Evolutionary conservation across 2,329 filamentous ascomycete genomes (phyloP), one percentile per base, ranked within the genome.

Genomic region (Botrytis deweyae): DNA sequence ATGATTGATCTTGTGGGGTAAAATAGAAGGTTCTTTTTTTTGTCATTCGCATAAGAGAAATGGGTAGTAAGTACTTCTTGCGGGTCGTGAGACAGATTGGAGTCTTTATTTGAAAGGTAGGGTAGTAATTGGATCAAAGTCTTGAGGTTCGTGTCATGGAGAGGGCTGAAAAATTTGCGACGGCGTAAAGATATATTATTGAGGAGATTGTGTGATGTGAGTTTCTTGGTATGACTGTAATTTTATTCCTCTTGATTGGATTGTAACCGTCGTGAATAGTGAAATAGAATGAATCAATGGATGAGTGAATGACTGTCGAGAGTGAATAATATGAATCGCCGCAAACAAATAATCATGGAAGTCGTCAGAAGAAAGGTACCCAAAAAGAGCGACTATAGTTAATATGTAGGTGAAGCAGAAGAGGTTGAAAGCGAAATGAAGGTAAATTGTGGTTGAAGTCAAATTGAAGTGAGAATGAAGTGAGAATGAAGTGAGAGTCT

Each of bases 351-450:
- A 52, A 25, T n/a, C 18, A 62, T 38, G 59, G 7, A 62, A 25
- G 59, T 9, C 46, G n/a, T 44, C 4, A 58, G n/a, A 29, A 64
- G 69, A 58, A 44, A 65, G 33, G 61, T 66, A 58, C 33, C 46
- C 29, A 72, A 72, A 55, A 72, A 55, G 70, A 72, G 38, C 20
- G 61, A 66, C 61, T 65, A 2, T 25, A 66, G 61, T 72, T 42
- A 29, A 64, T 33, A 44, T 18, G n/a, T 72, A 66, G 6, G 22
- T 66, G 46, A 70, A 33, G 10, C 42, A 70, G 55, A 42, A 52
- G 25, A 22, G 36, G 20, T 7, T 29, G n/a, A 29, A 6, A 25
- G 69, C 7, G 59, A 40, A 52, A 33, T 40, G 58, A 22, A 42
- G 46, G 55, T 36, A 29, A 46, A 62, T 10, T 69, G 67, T 25